Base-by-base conservation (phyloP, 2,329 filamentous ascomycete genomes). In the Diaporthe amygdali region DNA sequence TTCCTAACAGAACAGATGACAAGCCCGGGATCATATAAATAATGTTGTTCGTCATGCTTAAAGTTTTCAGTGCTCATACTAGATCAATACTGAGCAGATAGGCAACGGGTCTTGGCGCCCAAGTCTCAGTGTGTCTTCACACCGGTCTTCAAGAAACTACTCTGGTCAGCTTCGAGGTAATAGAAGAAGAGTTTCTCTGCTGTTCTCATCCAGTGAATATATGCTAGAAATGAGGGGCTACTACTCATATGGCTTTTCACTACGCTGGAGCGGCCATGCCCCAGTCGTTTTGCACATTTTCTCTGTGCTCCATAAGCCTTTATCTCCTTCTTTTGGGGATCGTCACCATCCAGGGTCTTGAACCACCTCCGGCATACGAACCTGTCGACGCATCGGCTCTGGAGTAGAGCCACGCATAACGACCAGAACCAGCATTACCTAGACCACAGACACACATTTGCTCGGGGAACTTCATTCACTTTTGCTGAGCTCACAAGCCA, bases 301-400 rank as follows among this genome's bases (percentile, higher is more conserved):
- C 27, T 41, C 66, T 59, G 66, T 68, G 44, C 66, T 59, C 54
- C 51, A 52, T 41, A 41, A 59, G 52, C 25, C 54, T 51, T 54
- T 37, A 15, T 27, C 59, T 37, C 32, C 30, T 22, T 68, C 49
- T 46, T 32, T 59, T 56, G 39, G 52, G 52, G 37, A 22, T 17
- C 66, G 22, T 20, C 32, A 32, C 59, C 44, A 25, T 14, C 44
- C 44, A n/a, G 37, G 9, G 25, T 17, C 7, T 9, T 14, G 30
- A 30, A 22, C 30, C 52, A 22, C 20, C 27, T 27, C 32, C 25
- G 14, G 41, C 3, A 32, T 49, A 12, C 32, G 41, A n/a, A 30
- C 12, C n/a, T 17, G 44, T 14, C n/a, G 41, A 30, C 30, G 59
- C 44, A 47, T 17, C 30, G 30, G 30, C 59, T 34, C 41, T 22